Evolutionary conservation across 2,329 filamentous ascomycete genomes (phyloP).

Genomic region (Talaromyces piceae): DNA sequence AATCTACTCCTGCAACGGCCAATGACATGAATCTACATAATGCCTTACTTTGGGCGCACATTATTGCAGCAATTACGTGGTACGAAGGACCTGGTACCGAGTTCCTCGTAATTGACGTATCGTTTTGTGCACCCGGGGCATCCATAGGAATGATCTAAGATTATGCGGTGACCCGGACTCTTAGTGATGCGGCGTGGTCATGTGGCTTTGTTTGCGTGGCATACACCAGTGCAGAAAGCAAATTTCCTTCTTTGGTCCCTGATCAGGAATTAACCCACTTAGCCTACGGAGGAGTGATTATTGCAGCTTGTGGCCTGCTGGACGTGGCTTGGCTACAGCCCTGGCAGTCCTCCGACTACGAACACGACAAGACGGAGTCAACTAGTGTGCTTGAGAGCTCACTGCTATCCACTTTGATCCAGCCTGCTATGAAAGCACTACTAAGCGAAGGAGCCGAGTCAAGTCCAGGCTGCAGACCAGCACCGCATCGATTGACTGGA

Average conservation of each 20-base stretch:
- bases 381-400: not conserved
- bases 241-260: not conserved
- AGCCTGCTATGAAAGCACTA: not conserved
- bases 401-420: too few species aligned
- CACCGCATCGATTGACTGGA: not conserved
- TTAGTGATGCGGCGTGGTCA: not conserved
- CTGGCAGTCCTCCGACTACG: too few species aligned
- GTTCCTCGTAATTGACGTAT: not conserved
- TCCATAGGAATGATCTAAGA: not conserved
- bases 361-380: too few species aligned
- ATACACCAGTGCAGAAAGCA: not conserved
- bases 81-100: not conserved
- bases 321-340: too few species aligned
- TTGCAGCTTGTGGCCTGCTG: too few species aligned
- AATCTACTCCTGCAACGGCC: not conserved
- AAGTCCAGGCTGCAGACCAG: not conserved
- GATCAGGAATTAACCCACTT: not conserved
- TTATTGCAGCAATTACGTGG: too few species aligned
- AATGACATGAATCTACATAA: not conserved
- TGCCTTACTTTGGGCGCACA: not conserved
- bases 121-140: too few species aligned
- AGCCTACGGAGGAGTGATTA: too few species aligned
- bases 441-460: too few species aligned
- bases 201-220: not conserved
- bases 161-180: not conserved